These are phyloP conservation scores for Trifolium subterraneum DNA, from an alignment of 306 rosid species.

Conservation along the genomic window DNA sequence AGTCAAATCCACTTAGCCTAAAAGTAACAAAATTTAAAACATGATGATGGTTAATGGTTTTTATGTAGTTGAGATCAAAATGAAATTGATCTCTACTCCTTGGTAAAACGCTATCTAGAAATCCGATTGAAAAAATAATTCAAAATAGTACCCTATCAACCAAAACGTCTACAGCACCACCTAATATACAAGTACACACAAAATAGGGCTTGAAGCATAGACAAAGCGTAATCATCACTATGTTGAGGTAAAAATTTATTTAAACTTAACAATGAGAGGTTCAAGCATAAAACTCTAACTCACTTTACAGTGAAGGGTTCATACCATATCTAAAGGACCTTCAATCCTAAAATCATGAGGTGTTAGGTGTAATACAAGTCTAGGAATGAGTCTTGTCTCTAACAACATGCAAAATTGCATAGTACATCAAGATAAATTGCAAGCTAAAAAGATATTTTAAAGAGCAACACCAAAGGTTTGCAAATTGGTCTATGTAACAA, in stretches of 20 bases:
- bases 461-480: conserved; percentile 10
- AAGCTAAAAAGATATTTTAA: conserved; percentile 21
- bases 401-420: conserved; percentile 16
- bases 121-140: neutral
- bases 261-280: too few species aligned
- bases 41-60: conserved; percentile 14
- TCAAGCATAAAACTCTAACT: too few species aligned
- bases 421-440: conserved; percentile 7
- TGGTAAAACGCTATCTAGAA: neutral
- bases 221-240: too few species aligned
- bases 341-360: conserved; percentile 11
- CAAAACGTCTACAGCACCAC: neutral
- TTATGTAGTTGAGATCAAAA: conserved; percentile 31
- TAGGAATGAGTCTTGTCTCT: conserved; percentile 20
- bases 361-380: conserved; percentile 16
- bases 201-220: conserved; percentile 5
- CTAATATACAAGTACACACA: neutral
- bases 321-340: neutral
- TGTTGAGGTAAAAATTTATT: conserved; percentile 2
- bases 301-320: too few species aligned
- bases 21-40: conserved; percentile 24
- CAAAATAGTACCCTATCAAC: conserved; percentile 19
- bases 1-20: conserved; percentile 23
- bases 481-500: conserved; percentile 14
- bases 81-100: conserved; percentile 15